Base-by-base conservation (phyloP, 441 rosid genomes). In the Pelargonium citronellum region DNA sequence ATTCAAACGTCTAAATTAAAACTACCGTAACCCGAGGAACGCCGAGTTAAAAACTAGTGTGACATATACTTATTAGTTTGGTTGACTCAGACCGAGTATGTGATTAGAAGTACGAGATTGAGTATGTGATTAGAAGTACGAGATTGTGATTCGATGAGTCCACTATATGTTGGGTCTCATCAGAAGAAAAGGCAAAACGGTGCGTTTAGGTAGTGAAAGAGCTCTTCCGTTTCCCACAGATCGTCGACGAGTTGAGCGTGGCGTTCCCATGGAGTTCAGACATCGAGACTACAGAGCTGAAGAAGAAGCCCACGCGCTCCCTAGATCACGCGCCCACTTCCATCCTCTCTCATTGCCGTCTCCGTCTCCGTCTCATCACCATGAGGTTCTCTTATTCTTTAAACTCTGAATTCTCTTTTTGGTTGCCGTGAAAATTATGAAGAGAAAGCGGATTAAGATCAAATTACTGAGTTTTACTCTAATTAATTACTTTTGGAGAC, bases 311-410 rank as follows among this genome's bases (percentile, higher is more conserved):
- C 83, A 74, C 70, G 75, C 81, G 71, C 87, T 93, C 39, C 85
- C 77, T 67, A 89, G 92, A 8, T 69, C 86, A 74, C 74, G 71
- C 71, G 80, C 83, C 71, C 79, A 71, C 9, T 67, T 65, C 34
- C 92, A 91, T 62, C 98, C 98, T 75, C 91, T 91, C 70, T 84
- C 77, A 41, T n/a, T 84, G 44, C 65, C 76, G 13, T 66, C 83
- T 66, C 71, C 70, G 2, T 44, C 77, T 34, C 69, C n/a, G n/a
- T n/a, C n/a, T n/a, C n/a, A 83, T 74, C 80, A 17, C 71, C 77
- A 72, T 60, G 81, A 70, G 61, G 61, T 55, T 55, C 49, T 74
- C 71, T 62, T 46, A 10, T 57, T 34, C 7, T 30, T 47, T 49
- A 5, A 43, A 17, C 58, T 34, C 30, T 57, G 22, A 47, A 39